A percentile compares a stretch with the other conserved stretches of the same genome.
phyloP scores from a whole-genome alignment of 1,284 basidiomycete species.

The Fomitopsis pinicola region DNA sequence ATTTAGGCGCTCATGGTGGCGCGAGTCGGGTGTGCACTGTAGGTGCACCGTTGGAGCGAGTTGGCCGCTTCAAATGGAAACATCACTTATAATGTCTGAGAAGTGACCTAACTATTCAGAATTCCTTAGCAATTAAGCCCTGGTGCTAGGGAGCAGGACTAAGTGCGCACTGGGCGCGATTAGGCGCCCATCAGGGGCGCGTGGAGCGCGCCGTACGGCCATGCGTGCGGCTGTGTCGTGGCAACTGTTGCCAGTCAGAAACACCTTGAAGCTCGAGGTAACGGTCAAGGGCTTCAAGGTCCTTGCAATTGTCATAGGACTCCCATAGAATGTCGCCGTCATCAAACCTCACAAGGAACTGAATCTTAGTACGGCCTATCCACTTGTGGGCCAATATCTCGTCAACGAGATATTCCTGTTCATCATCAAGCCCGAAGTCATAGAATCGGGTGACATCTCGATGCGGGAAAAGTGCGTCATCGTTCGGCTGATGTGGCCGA shows the following conservation, averaged over 20 bases:
- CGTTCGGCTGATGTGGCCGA: slow-evolving; percentile 20
- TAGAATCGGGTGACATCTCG: slow-evolving; percentile 18
- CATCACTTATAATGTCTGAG: no score
- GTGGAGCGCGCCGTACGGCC: no score
- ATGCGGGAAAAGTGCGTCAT: slow-evolving; percentile 22
- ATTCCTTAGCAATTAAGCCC: no score
- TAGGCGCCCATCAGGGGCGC: no score
- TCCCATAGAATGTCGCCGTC: slow-evolving; percentile 31
- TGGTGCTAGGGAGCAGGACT: no score
- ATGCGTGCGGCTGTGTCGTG: neutral
- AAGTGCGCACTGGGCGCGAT: no score
- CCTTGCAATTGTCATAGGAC: slow-evolving; percentile 12
- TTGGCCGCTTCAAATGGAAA: no score
- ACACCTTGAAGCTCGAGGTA: slow-evolving; percentile 19
- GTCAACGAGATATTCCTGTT: slow-evolving; percentile 21
- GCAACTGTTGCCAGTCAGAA: neutral
- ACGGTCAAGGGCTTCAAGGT: slow-evolving; percentile 21
- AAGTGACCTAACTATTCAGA: no score
- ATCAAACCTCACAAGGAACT: slow-evolving; percentile 31
- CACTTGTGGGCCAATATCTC: slow-evolving; percentile 27
- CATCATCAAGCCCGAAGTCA: slow-evolving; percentile 21
- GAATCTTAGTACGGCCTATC: slow-evolving; percentile 11
- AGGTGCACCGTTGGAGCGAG: no score
- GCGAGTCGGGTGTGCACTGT: no score
- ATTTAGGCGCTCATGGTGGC: no score